Base-by-base conservation (phyloP, 2,329 filamentous ascomycete genomes). In the Penicillium brasilianum region DNA sequence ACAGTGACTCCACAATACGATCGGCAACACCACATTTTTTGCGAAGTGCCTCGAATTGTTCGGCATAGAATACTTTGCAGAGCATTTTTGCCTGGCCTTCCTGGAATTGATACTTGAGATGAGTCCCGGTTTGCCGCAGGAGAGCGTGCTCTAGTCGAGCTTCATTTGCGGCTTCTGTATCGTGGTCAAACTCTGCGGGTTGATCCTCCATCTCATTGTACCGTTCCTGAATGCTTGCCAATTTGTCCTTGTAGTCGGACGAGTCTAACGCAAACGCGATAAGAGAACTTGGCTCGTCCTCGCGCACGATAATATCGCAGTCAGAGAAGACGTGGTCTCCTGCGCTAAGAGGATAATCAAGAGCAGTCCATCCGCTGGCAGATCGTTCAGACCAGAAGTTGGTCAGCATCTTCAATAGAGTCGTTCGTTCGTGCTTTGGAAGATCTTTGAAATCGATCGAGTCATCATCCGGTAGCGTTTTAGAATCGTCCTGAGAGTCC, bases 321-420 rank as follows among this genome's bases (percentile, higher is more conserved):
- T 99, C 93, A 57, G 93, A 91, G 79, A 98, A 98, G 51, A 99
- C 93, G 75, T 99, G 95, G 74, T 99, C 95, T 16, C 89, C 91
- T 49, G 90, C 83, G 66, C 87, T 90, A 64, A 98, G 85, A 3
- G 96, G 96, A 71, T 99, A 99, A 57, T 99, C 95, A 20, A 99
- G 84, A 22, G 90, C 87, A 6, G 90, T 86, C 95, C 95, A 99
- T 39, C 94, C 93, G 75, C 93, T 97, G 25, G 96, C 92, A 51
- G 95, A 98, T 56, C 95, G 88, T 77, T 99, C 96, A 2, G 95
- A 96, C 95, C 95, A 99, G 77, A 99, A 99, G 71, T 94, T 97
- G 16, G 93, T 95, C 49, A 99, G 84, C 81, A 97, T 93, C 74
- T 96, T 97, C 87, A 99, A 90, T 66, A 98, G 82, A 49, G 93